Percentiles rank a stretch among this genome's conserved stretches.
Evolutionary conservation across 1,284 basidiomycete species (phyloP).

Genomic region (Ustilago tritici): DNA sequence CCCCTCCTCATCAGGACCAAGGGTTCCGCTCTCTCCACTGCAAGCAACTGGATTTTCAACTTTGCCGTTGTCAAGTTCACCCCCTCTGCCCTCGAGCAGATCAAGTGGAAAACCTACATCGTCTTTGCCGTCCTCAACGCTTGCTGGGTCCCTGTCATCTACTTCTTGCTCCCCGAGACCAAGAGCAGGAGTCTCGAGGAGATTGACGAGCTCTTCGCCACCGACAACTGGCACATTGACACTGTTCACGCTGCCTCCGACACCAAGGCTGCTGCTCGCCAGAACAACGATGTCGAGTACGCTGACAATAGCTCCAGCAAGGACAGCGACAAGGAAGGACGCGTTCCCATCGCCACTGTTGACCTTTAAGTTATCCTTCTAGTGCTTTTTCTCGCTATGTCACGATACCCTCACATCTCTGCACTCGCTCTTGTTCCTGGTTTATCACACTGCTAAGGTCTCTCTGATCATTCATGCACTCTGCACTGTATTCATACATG

Average conservation of each 20-base stretch:
- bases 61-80: constrained; percentile 75
- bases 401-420: constrained; percentile 15
- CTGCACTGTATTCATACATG: constrained; percentile 7
- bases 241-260: constrained; percentile 26
- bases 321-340: constrained; percentile 29
- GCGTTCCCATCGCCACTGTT: constrained; percentile 22
- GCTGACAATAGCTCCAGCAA: constrained; percentile 29
- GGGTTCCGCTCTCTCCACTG: constrained; percentile 68
- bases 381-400: not conserved
- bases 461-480: not conserved
- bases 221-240: constrained; percentile 46
- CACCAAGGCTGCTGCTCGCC: constrained; percentile 36
- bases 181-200: constrained; percentile 65
- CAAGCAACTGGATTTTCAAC: constrained; percentile 68
- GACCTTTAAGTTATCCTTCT: constrained; percentile 11
- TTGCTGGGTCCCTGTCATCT: constrained; percentile 68
- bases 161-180: constrained; percentile 69
- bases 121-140: constrained; percentile 69
- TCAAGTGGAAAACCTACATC: constrained; percentile 67
- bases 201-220: constrained; percentile 66
- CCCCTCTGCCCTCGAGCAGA: constrained; percentile 74
- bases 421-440: not conserved
- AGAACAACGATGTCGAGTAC: constrained; percentile 34
- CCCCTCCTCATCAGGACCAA: constrained; percentile 69
- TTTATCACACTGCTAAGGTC: constrained; percentile 4